phyloP scores from a whole-genome alignment of 306 rosid species.

The Begonia masoniana region DNA sequence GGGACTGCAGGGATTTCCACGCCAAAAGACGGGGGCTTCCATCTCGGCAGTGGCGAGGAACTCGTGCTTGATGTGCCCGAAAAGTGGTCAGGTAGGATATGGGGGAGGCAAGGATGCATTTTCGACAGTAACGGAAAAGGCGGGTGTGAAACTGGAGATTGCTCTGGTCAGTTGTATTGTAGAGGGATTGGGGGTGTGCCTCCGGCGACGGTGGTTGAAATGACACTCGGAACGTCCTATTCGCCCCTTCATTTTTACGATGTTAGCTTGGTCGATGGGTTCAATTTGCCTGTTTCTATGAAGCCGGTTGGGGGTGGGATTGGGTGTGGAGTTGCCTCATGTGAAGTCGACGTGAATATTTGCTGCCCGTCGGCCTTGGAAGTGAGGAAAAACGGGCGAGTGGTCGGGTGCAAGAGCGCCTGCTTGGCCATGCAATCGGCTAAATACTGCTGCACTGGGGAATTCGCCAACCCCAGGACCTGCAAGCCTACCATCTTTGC shows the following conservation, averaged over 20 bases:
- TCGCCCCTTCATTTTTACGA: constrained; percentile 87
- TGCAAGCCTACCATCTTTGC: constrained; percentile 91
- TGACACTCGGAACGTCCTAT: constrained; percentile 80
- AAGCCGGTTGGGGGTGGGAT: constrained; percentile 81
- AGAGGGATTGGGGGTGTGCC: constrained; percentile 58
- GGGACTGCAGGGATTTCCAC: constrained; percentile 70
- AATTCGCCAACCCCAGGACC: constrained; percentile 53
- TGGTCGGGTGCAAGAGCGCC: constrained; percentile 93
- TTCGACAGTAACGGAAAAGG: constrained; percentile 60
- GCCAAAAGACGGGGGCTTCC: constrained; percentile 70
- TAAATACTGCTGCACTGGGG: constrained; percentile 87
- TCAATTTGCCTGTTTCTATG: constrained; percentile 91
- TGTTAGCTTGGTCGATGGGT: constrained; percentile 89
- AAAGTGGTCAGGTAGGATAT: constrained; percentile 92
- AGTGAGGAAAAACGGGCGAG: constrained; percentile 55
- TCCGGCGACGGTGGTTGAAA: constrained; percentile 88
- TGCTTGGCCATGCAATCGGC: constrained; percentile 96
- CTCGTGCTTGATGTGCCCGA: constrained; percentile 46
- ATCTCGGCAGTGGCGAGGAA: constrained; percentile 71
- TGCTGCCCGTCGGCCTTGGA: constrained; percentile 89
- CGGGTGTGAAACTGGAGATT: constrained; percentile 63
- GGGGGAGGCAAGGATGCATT: constrained; percentile 86
- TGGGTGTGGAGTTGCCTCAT: constrained; percentile 84
- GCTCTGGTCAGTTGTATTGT: constrained; percentile 49
- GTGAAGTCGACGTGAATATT: constrained; percentile 80